Evolutionary conservation across 2,329 filamentous ascomycete species (phyloP), one percentile per base, ranked within the genome.

Genomic region (Venturia effusa): DNA sequence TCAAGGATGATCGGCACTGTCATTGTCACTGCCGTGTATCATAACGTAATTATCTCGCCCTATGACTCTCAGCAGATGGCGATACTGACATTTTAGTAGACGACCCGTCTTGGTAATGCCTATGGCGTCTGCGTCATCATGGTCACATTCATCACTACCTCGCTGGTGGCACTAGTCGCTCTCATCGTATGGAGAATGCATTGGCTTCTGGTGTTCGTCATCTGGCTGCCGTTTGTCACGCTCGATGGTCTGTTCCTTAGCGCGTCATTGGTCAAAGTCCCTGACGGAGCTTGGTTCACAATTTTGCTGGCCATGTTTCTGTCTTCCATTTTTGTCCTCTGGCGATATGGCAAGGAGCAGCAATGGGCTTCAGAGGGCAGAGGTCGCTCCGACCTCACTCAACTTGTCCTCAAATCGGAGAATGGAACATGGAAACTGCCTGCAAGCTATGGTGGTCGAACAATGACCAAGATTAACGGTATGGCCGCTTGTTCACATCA

Each of bases 51-150:
- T 57, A 17, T n/a, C 27, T 4, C 43, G 88, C 10, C 80, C 1
- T 82, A 86, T 0, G 76, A 13, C 27, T 27, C 22, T 30, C 7
- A 27, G 5, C n/a, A 51, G 22, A 27, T n/a, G 45, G 17, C 17
- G 37, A 15, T 11, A 11, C 51, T 57, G 2, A 22, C 15, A n/a
- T 13, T 17, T 1, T 22, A 7, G 30, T 17, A 57, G 22, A 32
- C 39, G 5, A 41, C 32, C 7, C 37, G 24, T 63, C 80, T 91
- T 0, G 88, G 88, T 30, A 85, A 90, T 69, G 88, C 88, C 0
- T 92, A 92, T 68, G 88, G 89, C 45, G 86, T 90, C 8, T 92
- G 89, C 68, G 89, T 92, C 71, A 90, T 92, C 68, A 83, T 89
- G 60, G 89, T 92, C 54, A 90, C 88, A 0, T 90, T 92, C 71